A percentile compares a stretch with the other conserved stretches of the same genome.
These are phyloP conservation scores for Didymella pinodella DNA, from an alignment of 2,329 filamentous ascomycete species.

Conservation along the genomic window DNA sequence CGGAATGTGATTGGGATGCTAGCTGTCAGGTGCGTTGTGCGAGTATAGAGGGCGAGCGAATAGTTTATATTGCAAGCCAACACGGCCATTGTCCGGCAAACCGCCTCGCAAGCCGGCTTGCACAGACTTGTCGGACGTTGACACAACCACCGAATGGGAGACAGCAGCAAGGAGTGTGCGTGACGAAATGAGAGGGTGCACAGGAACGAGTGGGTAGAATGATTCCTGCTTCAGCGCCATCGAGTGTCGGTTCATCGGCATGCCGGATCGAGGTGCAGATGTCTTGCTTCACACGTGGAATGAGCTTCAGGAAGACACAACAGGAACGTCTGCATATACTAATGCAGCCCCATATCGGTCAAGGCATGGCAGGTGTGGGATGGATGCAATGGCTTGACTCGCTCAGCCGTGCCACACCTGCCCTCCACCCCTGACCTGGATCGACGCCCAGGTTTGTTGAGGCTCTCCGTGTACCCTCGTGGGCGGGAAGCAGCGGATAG, in stretches of 20 bases:
- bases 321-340: conserved; percentile 30
- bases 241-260: conserved; percentile 26
- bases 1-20: conserved; percentile 19
- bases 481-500: conserved; percentile 19
- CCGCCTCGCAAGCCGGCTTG: conserved; percentile 16
- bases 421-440: neutral
- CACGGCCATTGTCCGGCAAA: conserved; percentile 11
- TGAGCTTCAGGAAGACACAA: conserved; percentile 36
- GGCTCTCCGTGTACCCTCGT: conserved; percentile 19
- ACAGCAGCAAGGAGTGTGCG: conserved; percentile 31
- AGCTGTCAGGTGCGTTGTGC: conserved; percentile 24
- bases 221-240: conserved; percentile 26
- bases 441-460: conserved; percentile 13
- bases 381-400: neutral
- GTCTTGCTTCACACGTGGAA: conserved; percentile 40
- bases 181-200: conserved; percentile 37
- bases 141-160: conserved; percentile 23
- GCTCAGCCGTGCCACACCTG: conserved; percentile 1
- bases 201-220: conserved; percentile 35
- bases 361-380: conserved; percentile 17
- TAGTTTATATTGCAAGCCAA: conserved; percentile 27
- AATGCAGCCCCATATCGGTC: conserved; percentile 20
- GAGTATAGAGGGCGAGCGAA: conserved; percentile 21
- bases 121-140: conserved; percentile 19
- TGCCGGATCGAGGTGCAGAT: conserved; percentile 27